Conservation (phyloP, 257 asterid species). For the Solanum appendiculatum region DNA sequence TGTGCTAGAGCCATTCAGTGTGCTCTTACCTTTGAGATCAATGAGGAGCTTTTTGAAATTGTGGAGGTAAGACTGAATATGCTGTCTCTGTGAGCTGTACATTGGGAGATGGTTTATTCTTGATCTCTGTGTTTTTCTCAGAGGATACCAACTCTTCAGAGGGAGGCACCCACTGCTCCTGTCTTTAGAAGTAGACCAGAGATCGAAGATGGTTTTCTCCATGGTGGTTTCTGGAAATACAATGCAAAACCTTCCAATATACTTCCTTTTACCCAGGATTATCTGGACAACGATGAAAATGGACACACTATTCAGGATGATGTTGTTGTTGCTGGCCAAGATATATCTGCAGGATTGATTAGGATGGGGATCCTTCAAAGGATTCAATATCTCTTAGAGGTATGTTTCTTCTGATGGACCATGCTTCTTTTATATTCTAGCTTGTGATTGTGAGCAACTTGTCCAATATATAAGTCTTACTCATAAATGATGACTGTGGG, state of each 20-base stretch:
- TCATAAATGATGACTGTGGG: not conserved
- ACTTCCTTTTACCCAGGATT: slow-evolving; percentile 24
- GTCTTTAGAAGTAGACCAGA: slow-evolving; percentile 85
- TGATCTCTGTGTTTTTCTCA: slow-evolving; percentile 24
- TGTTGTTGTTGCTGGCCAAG: slow-evolving; percentile 79
- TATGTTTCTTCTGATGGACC: slow-evolving; percentile 23
- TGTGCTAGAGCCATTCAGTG: slow-evolving; percentile 78
- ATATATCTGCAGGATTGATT: slow-evolving; percentile 87
- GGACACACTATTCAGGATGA: slow-evolving; percentile 84
- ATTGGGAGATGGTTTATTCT: not conserved
- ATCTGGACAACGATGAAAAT: slow-evolving; percentile 35
- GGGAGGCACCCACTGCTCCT: slow-evolving; percentile 72
- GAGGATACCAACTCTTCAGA: slow-evolving; percentile 43
- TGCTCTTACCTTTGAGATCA: slow-evolving; percentile 54
- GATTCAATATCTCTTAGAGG: slow-evolving; percentile 79
- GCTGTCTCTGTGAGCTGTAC: not conserved
- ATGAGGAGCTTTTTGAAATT: slow-evolving; percentile 52
- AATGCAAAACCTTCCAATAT: slow-evolving; percentile 73
- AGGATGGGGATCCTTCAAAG: slow-evolving; percentile 88
- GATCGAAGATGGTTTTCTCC: slow-evolving; percentile 63
- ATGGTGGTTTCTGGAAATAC: slow-evolving; percentile 99
- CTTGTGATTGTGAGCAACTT: not conserved
- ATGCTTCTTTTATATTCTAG: not conserved
- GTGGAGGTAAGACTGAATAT: slow-evolving; percentile 50
- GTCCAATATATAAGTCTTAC: not conserved